phyloP scores from a whole-genome alignment of 2,329 filamentous ascomycete genomes.

The Pestalotiopsis sp. region DNA sequence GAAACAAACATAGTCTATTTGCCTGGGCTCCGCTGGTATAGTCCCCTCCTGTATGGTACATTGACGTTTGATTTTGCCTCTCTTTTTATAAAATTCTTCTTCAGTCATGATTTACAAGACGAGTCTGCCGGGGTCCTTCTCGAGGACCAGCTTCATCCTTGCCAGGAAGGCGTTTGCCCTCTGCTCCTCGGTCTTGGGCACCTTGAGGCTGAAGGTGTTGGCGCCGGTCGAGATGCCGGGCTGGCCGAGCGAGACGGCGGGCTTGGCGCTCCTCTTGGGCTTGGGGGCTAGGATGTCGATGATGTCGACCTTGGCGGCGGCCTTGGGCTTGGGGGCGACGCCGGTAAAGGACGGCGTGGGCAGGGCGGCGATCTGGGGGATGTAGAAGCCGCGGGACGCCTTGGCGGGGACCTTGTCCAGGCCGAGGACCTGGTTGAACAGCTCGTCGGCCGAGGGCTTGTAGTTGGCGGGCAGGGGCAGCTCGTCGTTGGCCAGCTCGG shows the following conservation, averaged over 20 bases:
- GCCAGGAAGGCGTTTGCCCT: constrained; percentile 82
- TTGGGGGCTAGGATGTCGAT: constrained; percentile 74
- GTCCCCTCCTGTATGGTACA: neutral
- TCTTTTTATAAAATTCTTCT: neutral
- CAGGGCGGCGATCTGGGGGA: constrained; percentile 70
- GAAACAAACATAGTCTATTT: constrained; percentile 4
- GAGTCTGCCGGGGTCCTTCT: constrained; percentile 76
- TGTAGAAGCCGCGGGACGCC: constrained; percentile 44
- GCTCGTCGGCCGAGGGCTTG: constrained; percentile 73
- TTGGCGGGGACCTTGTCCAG: constrained; percentile 41
- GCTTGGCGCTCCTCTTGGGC: constrained; percentile 29
- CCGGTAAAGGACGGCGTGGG: constrained; percentile 44
- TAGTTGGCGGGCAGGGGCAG: constrained; percentile 69
- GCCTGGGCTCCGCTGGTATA: neutral
- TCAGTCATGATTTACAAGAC: constrained; percentile 52
- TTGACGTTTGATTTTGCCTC: neutral
- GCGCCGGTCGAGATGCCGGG: constrained; percentile 56
- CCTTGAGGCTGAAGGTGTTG: constrained; percentile 82
- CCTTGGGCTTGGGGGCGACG: constrained; percentile 34
- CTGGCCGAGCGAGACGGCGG: constrained; percentile 33
- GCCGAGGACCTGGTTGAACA: constrained; percentile 89
- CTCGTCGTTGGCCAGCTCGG: constrained; percentile 84
- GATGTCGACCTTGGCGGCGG: constrained; percentile 67
- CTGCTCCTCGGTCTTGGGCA: constrained; percentile 79
- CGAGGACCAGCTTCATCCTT: constrained; percentile 81